These are phyloP conservation scores for Phytophthora brassicae DNA, from an alignment of 352 stramenopile genomes.

Conservation along the genomic window DNA sequence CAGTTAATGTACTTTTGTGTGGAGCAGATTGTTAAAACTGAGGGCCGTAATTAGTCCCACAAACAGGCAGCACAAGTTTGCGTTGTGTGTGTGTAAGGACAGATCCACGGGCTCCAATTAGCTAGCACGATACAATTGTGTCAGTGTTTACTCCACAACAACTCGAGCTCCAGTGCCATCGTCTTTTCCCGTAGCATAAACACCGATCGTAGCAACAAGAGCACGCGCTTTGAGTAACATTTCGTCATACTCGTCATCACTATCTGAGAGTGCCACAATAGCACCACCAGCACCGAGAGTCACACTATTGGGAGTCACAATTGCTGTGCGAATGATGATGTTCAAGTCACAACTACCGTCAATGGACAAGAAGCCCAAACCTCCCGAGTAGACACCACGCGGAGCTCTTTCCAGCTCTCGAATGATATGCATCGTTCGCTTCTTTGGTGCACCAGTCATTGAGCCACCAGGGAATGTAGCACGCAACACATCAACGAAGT, in stretches of 20 bases:
- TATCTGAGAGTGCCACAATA: conserved; percentile 94
- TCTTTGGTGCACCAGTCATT: conserved; percentile 98
- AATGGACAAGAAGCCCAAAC: conserved; percentile 94
- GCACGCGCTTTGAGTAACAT: conserved; percentile 90
- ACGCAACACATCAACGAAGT: conserved; percentile 90
- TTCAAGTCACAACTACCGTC: conserved; percentile 96
- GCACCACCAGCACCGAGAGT: conserved; percentile 94
- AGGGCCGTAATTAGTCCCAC: conserved; percentile 14
- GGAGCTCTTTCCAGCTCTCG: conserved; percentile 86
- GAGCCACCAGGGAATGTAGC: conserved; percentile 97
- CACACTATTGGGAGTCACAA: conserved; percentile 81
- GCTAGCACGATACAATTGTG: conserved; percentile 7
- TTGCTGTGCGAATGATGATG: conserved; percentile 96
- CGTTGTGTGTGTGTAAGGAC: conserved; percentile 17
- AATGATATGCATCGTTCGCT: conserved; percentile 96
- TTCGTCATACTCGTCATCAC: conserved; percentile 93
- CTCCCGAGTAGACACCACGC: conserved; percentile 96
- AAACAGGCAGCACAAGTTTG: conserved; percentile 18
- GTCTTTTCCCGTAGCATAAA: conserved; percentile 53
- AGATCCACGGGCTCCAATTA: conserved; percentile 27
- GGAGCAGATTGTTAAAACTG: conserved; percentile 14
- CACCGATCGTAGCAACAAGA: conserved; percentile 60
- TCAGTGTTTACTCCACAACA: conserved; percentile 16
- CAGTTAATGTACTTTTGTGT: conserved; percentile 6
- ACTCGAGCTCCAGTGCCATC: conserved; percentile 41